Base-by-base conservation (phyloP, 352 stramenopile species). In the Blastocystis sp. region DNA sequence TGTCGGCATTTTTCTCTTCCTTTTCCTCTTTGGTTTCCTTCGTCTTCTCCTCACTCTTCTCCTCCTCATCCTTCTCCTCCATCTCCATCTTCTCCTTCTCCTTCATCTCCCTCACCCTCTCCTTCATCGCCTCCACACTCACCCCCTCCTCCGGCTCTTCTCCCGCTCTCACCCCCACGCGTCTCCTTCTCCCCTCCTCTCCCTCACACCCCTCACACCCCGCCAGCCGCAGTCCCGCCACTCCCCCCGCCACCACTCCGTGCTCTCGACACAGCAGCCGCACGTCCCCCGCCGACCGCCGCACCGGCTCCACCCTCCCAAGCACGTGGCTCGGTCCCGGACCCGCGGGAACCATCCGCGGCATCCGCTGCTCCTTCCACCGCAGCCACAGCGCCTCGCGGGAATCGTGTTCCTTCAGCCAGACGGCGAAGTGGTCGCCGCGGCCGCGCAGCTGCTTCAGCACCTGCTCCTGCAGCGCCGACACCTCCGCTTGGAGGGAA, bases 351-450 rank as follows among this genome's bases (percentile, higher is more conserved):
- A 63, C 32, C 69, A 81, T 59, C 40, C 24, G n/a, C 9, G 69
- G 46, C 34, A 64, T 27, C n/a, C 40, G 27, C 40, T 32, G 34
- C 51, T 59, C 69, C 53, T 81, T 81, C 69, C 69, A 81, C 14
- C 63, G 14, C 29, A 63, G 14, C 69, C 69, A 81, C 44, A 81
- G 14, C 34, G 36, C 3, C 48, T 81, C 69, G 16, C 69, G 48
- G 14, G 11, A 4, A 29, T 63, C 4, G 42, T 81, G 69, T 4
- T 29, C 38, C 9, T 44, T 57, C 14, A 81, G 1, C 21, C 3
- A 27, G 0, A 63, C 29, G 16, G 29, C 36, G n/a, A 81, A 61
- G 16, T 21, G 42, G 24, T 81, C 48, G 0, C 69, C 46, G 36
- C 48, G 44, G 16, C 42, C 40, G 4, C n/a, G 42, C 0, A 81